Percentiles rank a stretch among this genome's conserved stretches.
Conservation (phyloP, 805 yeast genomes). For the Kodamaea fukazawae region DNA sequence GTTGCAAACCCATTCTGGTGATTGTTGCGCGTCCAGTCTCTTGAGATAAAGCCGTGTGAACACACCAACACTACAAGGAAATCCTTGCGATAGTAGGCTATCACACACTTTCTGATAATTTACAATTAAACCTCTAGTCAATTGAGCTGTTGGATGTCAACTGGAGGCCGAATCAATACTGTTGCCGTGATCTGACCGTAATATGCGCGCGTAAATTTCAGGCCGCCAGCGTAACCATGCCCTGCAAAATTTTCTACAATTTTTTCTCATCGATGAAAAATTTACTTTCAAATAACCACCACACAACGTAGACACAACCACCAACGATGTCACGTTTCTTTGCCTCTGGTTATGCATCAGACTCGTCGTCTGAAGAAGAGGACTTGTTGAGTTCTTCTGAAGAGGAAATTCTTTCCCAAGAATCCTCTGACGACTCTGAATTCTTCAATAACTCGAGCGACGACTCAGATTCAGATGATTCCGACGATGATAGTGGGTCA, state of each 20-base stretch:
- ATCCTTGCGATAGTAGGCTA: too few species aligned
- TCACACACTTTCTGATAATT: too few species aligned
- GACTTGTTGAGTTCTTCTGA: slow-evolving; percentile 53
- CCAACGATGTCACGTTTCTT: slow-evolving; percentile 85
- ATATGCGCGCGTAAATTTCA: slow-evolving; percentile 11
- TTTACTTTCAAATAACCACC: slow-evolving; percentile 9
- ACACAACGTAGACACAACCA: background rate
- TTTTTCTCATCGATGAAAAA: slow-evolving; percentile 27
- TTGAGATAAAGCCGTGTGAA: too few species aligned
- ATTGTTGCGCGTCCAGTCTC: too few species aligned
- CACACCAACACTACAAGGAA: too few species aligned
- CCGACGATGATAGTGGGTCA: slow-evolving; percentile 27
- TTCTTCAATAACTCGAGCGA: slow-evolving; percentile 45
- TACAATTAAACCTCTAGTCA: too few species aligned
- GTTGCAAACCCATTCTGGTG: too few species aligned
- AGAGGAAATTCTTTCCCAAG: slow-evolving; percentile 56
- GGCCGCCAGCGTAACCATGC: slow-evolving; percentile 8
- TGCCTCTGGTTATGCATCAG: slow-evolving; percentile 57
- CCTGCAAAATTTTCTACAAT: slow-evolving; percentile 10
- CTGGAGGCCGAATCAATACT: too few species aligned
- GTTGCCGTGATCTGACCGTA: too few species aligned
- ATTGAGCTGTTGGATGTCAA: too few species aligned
- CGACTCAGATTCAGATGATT: slow-evolving; percentile 33
- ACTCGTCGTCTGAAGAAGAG: slow-evolving; percentile 52
- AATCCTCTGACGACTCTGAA: slow-evolving; percentile 45